Conservation (phyloP, 108 stramenopile genomes). For the Conticribra guillardii region DNA sequence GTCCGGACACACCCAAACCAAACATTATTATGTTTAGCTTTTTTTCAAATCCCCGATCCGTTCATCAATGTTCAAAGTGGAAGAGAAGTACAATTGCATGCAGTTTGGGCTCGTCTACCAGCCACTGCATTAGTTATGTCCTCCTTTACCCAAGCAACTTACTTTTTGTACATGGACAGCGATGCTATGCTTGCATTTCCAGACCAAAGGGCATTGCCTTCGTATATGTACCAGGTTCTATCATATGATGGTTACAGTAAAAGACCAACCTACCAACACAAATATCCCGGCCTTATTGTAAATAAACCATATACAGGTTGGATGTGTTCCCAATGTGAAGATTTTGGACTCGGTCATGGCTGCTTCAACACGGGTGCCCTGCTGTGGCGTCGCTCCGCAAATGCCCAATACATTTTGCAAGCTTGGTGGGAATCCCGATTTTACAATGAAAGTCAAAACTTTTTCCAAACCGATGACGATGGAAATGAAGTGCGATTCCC, state of each 20-base stretch:
- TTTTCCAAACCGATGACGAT: constrained; percentile 2
- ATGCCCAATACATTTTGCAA: constrained; percentile 11
- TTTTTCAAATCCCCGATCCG: too few relatives aligned
- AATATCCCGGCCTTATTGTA: constrained; percentile 23
- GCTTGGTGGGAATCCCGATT: constrained; percentile 37
- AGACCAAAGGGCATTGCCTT: constrained; percentile 5
- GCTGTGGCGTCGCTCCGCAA: constrained; percentile 29
- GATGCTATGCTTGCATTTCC: constrained; percentile 29
- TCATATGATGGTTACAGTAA: constrained; percentile 36
- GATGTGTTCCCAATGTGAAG: constrained; percentile 30
- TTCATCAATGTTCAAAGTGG: too few relatives aligned
- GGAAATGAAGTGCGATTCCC: constrained; percentile 1
- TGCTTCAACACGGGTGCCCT: constrained; percentile 43
- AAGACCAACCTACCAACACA: neutral
- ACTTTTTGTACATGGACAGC: constrained; percentile 35
- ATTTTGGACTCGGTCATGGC: constrained; percentile 35
- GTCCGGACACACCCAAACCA: too few relatives aligned
- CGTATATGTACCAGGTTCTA: constrained; percentile 18
- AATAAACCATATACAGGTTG: constrained; percentile 41
- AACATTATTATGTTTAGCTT: too few relatives aligned
- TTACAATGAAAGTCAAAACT: constrained; percentile 16
- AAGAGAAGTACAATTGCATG: constrained; percentile 20
- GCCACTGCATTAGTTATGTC: constrained; percentile 20
- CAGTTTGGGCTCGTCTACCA: too few relatives aligned
- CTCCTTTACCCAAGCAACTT: constrained; percentile 9